Evolutionary conservation across 441 rosid genomes (phyloP).

Genomic region (Corymbia calophylla): DNA sequence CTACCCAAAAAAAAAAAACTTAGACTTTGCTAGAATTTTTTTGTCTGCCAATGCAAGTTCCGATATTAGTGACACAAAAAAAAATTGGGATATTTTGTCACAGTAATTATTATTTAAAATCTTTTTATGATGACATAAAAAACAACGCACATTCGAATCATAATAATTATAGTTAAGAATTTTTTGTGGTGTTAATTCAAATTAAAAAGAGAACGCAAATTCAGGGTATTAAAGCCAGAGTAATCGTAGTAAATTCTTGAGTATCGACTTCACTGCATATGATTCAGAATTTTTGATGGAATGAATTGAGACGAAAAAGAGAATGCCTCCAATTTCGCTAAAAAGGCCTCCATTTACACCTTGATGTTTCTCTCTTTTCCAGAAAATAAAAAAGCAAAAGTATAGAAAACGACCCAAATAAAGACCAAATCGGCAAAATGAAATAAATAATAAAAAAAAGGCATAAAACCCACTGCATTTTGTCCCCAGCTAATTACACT

Average conservation of each 20-base stretch:
- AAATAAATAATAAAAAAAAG: neutral
- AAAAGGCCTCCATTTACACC: neutral
- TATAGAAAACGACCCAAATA: neutral
- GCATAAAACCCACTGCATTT: neutral
- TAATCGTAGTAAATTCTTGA: neutral
- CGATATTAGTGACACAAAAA: neutral
- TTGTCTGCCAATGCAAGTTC: neutral
- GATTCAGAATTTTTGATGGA: neutral
- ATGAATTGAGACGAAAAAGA: neutral
- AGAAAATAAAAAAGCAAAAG: neutral
- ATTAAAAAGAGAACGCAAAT: neutral
- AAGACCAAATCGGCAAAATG: neutral
- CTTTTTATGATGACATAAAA: neutral
- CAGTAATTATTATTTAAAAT: neutral
- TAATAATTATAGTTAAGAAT: neutral
- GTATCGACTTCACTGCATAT: neutral
- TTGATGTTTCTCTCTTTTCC: neutral
- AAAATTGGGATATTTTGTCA: neutral
- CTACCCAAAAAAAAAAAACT: fast-evolving
- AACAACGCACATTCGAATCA: fast-evolving
- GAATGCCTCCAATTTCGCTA: neutral
- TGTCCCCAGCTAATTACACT: slow-evolving; percentile 7
- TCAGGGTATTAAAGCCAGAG: fast-evolving
- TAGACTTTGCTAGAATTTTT: neutral
- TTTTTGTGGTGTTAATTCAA: neutral